Conservation (phyloP, 805 yeast genomes). For the Candida orba region DNA sequence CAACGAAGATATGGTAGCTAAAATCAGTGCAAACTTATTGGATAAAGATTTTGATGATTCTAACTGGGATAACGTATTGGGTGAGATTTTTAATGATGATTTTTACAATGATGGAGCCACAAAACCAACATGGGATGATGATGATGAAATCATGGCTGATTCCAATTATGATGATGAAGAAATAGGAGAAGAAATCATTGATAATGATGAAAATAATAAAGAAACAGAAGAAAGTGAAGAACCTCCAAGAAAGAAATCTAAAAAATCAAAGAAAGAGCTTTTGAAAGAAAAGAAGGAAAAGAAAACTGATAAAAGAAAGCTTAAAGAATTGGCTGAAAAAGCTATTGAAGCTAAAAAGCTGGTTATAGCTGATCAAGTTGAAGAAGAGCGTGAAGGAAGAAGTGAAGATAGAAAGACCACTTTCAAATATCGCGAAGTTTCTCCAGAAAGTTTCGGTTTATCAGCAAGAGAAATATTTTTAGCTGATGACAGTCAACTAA, state of each 20-base stretch:
- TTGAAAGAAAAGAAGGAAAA: slow-evolving; percentile 47
- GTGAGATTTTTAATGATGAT: slow-evolving; percentile 78
- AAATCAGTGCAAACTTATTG: slow-evolving; percentile 68
- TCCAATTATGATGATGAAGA: slow-evolving; percentile 34
- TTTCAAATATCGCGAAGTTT: slow-evolving; percentile 88
- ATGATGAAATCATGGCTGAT: slow-evolving; percentile 45
- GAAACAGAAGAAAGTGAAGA: slow-evolving; percentile 31
- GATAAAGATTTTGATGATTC: slow-evolving; percentile 84
- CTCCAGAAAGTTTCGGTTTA: slow-evolving; percentile 89
- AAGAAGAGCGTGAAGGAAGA: slow-evolving; percentile 48
- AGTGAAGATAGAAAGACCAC: slow-evolving; percentile 37
- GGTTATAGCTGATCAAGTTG: slow-evolving; percentile 61
- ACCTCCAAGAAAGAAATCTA: slow-evolving; percentile 33
- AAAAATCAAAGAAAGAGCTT: slow-evolving; percentile 49
- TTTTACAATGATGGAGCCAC: slow-evolving; percentile 52
- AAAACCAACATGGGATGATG: slow-evolving; percentile 64
- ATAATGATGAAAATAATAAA: slow-evolving; percentile 24
- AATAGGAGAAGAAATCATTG: slow-evolving; percentile 31
- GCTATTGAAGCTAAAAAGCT: slow-evolving; percentile 70
- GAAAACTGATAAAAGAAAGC: slow-evolving; percentile 54
- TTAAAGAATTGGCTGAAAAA: slow-evolving; percentile 64
- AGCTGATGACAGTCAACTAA: slow-evolving; percentile 83
- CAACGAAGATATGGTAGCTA: slow-evolving; percentile 52
- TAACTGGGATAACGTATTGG: slow-evolving; percentile 87
- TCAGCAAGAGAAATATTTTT: slow-evolving; percentile 78